Evolutionary conservation across 2,329 filamentous ascomycete genomes (phyloP).

Genomic region (Aphanoascus verrucosus): DNA sequence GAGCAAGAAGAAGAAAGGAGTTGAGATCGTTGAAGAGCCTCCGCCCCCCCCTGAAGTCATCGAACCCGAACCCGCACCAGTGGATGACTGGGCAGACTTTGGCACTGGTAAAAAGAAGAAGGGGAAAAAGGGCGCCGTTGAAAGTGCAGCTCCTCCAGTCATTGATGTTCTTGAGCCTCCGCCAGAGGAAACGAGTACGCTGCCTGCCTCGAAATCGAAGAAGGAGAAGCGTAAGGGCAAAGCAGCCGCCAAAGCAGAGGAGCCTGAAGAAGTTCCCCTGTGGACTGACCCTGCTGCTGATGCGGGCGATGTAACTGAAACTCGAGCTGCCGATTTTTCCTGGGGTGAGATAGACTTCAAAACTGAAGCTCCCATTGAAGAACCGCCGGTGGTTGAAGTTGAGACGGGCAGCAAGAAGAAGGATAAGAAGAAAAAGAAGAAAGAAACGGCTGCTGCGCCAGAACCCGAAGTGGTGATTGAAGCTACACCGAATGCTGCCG

Average conservation of each 20-base stretch:
- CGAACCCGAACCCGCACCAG: slow-evolving; percentile 21
- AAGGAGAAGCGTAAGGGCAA: slow-evolving; percentile 7
- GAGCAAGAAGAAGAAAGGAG: slow-evolving; percentile 44
- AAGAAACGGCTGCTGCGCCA: slow-evolving; percentile 25
- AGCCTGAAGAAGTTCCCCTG: slow-evolving; percentile 16
- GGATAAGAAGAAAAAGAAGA: slow-evolving; percentile 36
- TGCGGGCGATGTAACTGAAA: slow-evolving; percentile 23
- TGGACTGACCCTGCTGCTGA: slow-evolving; percentile 12
- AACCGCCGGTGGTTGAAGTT: not conserved
- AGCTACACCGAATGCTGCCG: not conserved
- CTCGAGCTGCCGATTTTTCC: not conserved
- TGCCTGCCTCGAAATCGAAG: not conserved
- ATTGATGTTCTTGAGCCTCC: not conserved
- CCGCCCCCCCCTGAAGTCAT: slow-evolving; percentile 19
- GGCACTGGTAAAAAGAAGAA: slow-evolving; percentile 8
- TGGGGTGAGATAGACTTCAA: not conserved
- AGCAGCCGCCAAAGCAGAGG: not conserved
- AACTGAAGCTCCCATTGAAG: not conserved
- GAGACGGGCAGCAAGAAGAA: slow-evolving; percentile 7
- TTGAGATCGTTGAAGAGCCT: slow-evolving; percentile 33
- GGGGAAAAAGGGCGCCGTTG: slow-evolving; percentile 6
- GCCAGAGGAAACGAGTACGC: not conserved
- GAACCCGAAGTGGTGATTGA: slow-evolving; percentile 20
- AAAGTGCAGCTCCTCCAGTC: slow-evolving; percentile 4
- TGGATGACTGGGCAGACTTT: slow-evolving; percentile 3